Evolutionary conservation across 2,329 filamentous ascomycete species (phyloP), one percentile per base, ranked within the genome.

Genomic region (Pezicula carpinea): DNA sequence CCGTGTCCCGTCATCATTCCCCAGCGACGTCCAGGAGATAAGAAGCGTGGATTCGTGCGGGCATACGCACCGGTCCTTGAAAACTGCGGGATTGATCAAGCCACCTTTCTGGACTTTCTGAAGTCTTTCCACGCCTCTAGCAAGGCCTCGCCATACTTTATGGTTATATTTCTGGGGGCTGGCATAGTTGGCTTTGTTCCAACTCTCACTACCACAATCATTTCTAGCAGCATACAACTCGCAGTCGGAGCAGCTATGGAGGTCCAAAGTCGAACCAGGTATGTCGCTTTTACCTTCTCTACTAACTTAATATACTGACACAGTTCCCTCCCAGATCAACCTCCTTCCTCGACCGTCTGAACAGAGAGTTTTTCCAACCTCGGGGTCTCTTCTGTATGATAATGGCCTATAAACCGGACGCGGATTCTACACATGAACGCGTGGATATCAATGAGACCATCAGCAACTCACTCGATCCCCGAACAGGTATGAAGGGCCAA

Each of bases 321-420:
- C 34, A 17, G 11, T 8, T 19, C 14, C 34, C 15, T 38, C 15
- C 5, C 22, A 61, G 59, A 48, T 53, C 55, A 13, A 82, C 80
- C 54, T 64, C 59, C 0, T 83, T 79, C 56, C 68, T 84, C 13
- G 71, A 80, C 53, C 63, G 67, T 29, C 69, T 80, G 54, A 83
- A 83, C 55, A 66, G 72, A 7, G 67, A 75, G 3, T 72, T 80
- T 49, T 84, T 83, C 60, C 70, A 68, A 40, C 79, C 80, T 0
- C 70, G 70, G 2, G 79, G 79, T 0, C 67, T 83, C 0, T 77
- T 73, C 60, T 73, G 69, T 49, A 64, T 78, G 17, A 66, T 84
- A 33, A 71, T 82, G 64, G 74, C 74, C 1, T 80, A 71, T 64
- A 73, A 73, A 43, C 71, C 73, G 0, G 66, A 70, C 10, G 56